Base-by-base conservation (phyloP, 2,329 filamentous ascomycete species). In the Ophiostoma ulmi region DNA sequence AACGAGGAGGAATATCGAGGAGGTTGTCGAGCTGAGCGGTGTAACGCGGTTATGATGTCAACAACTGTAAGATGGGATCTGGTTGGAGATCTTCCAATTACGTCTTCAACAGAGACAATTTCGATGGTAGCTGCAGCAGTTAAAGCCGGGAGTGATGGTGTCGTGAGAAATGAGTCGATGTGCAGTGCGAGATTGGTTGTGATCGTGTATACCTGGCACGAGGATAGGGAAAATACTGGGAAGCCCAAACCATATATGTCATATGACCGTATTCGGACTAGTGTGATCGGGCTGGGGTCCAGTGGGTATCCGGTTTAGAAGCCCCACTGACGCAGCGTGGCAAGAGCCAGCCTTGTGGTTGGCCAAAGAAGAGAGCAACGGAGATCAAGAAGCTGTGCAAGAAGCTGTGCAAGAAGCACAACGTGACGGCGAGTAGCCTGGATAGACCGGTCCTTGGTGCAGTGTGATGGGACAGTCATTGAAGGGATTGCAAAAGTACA, bases 261-360 rank as follows among this genome's bases (percentile, higher is more conserved):
- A 69, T 69, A 71, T 17, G 48, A 35, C 35, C 67, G 31, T 36
- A 70, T 61, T 17, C 13, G 70, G 70, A 38, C 67, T 71, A 72
- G 71, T 61, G 71, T 31, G 17, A 36, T 31, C 41, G 31, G 5
- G 44, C 39, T 64, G 65, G 35, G 36, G 63, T 39, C 63, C 26
- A 41, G 63, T 48, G 63, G 26, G 69, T 68, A 67, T 20, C 72
- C 71, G 68, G 52, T 48, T 70, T 44, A 67, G 31, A 65, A 14
- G 71, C 68, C 70, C 72, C 72, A 72, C 71, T 38, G 66, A 22
- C 68, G 55, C 39, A 36, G 69, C 73, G 73, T 74, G 73, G 71
- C 52, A 38, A 36, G 58, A 65, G n/a, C 58, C 39, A 67, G 73
- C 72, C 68, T 70, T 68, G 68, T 72, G 72, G 72, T 74, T 74